phyloP scores from a whole-genome alignment of 306 rosid genomes.

The Prunus salicina region DNA sequence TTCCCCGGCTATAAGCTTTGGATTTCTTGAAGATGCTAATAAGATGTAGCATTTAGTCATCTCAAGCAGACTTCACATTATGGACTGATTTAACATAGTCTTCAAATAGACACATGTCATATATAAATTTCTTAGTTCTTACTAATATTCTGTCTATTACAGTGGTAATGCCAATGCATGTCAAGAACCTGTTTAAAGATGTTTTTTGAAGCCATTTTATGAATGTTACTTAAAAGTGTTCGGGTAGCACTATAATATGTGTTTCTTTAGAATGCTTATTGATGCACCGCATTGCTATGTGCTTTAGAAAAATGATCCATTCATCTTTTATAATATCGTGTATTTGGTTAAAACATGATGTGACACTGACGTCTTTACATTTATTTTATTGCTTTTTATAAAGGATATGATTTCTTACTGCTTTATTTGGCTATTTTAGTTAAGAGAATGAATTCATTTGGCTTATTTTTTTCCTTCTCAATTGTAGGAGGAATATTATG shows the following conservation, averaged over 20 bases:
- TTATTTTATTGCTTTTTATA: neutral
- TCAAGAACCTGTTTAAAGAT: neutral
- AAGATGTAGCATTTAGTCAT: neutral
- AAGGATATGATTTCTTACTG: neutral
- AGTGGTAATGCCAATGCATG: neutral
- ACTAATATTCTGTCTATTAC: neutral
- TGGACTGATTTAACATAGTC: neutral
- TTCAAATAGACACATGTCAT: neutral
- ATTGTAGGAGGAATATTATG: constrained; percentile 21
- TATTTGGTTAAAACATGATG: neutral
- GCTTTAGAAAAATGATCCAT: neutral
- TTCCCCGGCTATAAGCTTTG: neutral
- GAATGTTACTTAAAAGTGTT: neutral
- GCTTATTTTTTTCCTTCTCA: neutral
- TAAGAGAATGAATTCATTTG: neutral
- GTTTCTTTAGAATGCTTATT: neutral
- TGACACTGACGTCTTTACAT: neutral
- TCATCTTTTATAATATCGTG: neutral
- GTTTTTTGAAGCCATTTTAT: neutral
- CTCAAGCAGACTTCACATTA: neutral
- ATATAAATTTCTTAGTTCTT: neutral
- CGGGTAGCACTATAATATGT: neutral
- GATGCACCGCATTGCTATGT: neutral
- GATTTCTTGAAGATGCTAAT: neutral
- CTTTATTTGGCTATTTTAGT: neutral